Evolutionary conservation across 2,329 filamentous ascomycete genomes (phyloP).

Genomic region (Talaromyces pinophilus): DNA sequence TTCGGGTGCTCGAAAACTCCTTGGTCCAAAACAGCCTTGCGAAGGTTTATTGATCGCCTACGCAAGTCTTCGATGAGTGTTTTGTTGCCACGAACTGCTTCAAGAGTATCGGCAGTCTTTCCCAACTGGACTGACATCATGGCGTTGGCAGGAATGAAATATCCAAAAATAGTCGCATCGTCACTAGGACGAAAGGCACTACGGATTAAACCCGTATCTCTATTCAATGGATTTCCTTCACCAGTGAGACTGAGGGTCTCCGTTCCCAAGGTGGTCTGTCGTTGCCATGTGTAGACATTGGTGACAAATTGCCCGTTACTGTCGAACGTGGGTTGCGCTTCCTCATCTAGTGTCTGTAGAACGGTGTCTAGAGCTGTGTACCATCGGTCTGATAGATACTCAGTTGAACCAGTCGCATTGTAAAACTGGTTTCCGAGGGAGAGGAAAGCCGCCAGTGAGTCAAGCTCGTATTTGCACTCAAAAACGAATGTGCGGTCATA

Average conservation of each 20-base stretch:
- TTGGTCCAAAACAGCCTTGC: slow-evolving; percentile 78
- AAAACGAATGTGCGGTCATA: slow-evolving; percentile 87
- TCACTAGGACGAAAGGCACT: slow-evolving; percentile 94
- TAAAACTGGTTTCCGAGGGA: slow-evolving; percentile 84
- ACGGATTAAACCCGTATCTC: slow-evolving; percentile 79
- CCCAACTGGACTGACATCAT: slow-evolving; percentile 91
- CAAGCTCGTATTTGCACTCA: slow-evolving; percentile 98
- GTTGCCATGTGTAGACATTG: slow-evolving; percentile 86
- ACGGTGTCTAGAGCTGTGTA: slow-evolving; percentile 73
- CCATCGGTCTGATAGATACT: slow-evolving; percentile 79
- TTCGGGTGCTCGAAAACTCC: slow-evolving; percentile 61
- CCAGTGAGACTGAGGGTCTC: slow-evolving; percentile 84
- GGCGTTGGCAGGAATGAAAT: slow-evolving; percentile 92
- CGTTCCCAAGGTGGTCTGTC: slow-evolving; percentile 76
- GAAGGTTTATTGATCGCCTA: slow-evolving; percentile 65
- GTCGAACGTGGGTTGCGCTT: slow-evolving; percentile 80
- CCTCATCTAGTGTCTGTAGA: slow-evolving; percentile 71
- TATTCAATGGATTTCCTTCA: slow-evolving; percentile 86
- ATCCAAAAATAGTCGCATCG: slow-evolving; percentile 90
- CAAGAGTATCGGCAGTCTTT: slow-evolving; percentile 70
- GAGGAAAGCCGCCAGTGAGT: slow-evolving; percentile 90
- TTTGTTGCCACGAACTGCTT: slow-evolving; percentile 56
- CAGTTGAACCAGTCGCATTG: slow-evolving; percentile 72
- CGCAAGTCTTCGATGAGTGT: slow-evolving; percentile 53
- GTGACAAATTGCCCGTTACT: slow-evolving; percentile 63